Base-by-base conservation (phyloP, 179 eudicot genomes). In the Silene noctiflora region DNA sequence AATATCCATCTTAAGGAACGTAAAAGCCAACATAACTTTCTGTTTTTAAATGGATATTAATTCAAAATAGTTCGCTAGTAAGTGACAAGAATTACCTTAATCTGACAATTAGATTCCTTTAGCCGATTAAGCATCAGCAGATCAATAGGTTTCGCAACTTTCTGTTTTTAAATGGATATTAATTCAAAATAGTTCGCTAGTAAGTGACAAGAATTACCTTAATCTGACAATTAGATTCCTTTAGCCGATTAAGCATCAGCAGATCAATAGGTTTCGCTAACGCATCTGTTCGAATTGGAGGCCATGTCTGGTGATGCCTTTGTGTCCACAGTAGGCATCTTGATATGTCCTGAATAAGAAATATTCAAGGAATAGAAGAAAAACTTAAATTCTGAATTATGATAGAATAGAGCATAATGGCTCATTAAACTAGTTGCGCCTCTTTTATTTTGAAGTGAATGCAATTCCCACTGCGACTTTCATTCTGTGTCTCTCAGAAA, bases 221-320 rank as follows among this genome's bases (percentile, higher is more conserved):
- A 80, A 96, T 89, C 84, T 85, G 89, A 84, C 98, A 96, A 72
- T 88, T 79, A n/a, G 90, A 85, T 85, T 96, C 99, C 87, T 91
- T 96, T 64, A 96, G 90, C 77, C 86, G 87, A 76, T 91, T 93
- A 63, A 96, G 96, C 97, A 91, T 91, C 80, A 96, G 74, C 76
- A 91, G 79, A 78, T 96, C 98, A 56, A 96, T 86, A 74, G 98
- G 91, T 79, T 96, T 93, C 29, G 91, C 79, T 73, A 95, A 79
- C 66, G 92, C 84, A 84, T 96, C 99, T 44, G 98, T 96, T 69
- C 92, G 91, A 81, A 96, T 88, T 21, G 94, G 96, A 69, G 98
- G 99, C 99, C 99, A 96, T 14, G 97, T 91, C 76, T 93, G 98
- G 79, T 96, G 99, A 89, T 93, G 97, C 73, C 99, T 88, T 83